Percentiles rank a stretch among this genome's conserved stretches.
phyloP scores from a whole-genome alignment of 805 yeast species.

The Yamadazyma endophytica region DNA sequence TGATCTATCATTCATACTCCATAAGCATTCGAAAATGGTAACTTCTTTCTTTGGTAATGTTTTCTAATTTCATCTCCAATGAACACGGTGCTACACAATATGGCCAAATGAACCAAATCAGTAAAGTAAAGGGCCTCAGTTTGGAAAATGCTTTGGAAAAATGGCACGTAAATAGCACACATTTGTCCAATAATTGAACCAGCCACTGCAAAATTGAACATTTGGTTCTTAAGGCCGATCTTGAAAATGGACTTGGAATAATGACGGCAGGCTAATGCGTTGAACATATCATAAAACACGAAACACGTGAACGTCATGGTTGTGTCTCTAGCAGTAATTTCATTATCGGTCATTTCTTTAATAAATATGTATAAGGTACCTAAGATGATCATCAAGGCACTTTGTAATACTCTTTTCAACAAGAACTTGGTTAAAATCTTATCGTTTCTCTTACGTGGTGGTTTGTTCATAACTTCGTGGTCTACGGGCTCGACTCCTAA shows the following conservation, averaged over 20 bases:
- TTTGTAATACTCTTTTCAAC: slow-evolving; percentile 66
- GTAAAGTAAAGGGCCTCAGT: slow-evolving; percentile 79
- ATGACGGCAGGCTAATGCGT: slow-evolving; percentile 92
- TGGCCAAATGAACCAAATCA: slow-evolving; percentile 62
- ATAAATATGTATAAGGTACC: slow-evolving; percentile 89
- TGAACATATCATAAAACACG: slow-evolving; percentile 94
- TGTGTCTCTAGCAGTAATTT: slow-evolving; percentile 89
- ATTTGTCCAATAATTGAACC: slow-evolving; percentile 87
- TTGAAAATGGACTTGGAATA: slow-evolving; percentile 78
- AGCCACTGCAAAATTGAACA: slow-evolving; percentile 92
- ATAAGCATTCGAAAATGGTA: slow-evolving; percentile 8
- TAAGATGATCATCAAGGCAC: slow-evolving; percentile 69
- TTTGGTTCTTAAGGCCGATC: slow-evolving; percentile 74
- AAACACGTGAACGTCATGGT: slow-evolving; percentile 99
- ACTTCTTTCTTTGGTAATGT: slow-evolving; percentile 20
- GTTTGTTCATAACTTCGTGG: slow-evolving; percentile 89
- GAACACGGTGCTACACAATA: slow-evolving; percentile 75
- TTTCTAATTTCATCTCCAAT: slow-evolving; percentile 82
- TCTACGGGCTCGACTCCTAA: slow-evolving; percentile 97
- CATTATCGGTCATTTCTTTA: slow-evolving; percentile 78
- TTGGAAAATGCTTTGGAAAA: slow-evolving; percentile 88
- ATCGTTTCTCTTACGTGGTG: slow-evolving; percentile 90
- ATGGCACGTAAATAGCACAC: slow-evolving; percentile 90
- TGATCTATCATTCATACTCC: no score
- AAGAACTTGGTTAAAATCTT: slow-evolving; percentile 72